phyloP scores from a whole-genome alignment of 108 stramenopile species.

The Conticribra guillardii region DNA sequence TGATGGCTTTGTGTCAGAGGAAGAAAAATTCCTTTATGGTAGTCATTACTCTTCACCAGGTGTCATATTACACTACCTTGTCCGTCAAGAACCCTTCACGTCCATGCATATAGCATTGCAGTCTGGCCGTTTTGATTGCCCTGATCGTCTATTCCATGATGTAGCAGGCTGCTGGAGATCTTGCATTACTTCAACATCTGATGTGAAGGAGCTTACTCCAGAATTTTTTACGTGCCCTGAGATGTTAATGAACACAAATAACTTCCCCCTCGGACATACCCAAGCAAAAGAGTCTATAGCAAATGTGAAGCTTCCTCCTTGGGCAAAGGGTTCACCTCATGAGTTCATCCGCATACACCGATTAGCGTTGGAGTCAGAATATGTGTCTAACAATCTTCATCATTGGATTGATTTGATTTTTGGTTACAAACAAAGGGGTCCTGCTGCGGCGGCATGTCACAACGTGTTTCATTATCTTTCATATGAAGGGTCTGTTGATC shows the following conservation, averaged over 20 bases:
- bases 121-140: constrained; percentile 93
- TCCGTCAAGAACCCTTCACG: constrained; percentile 92
- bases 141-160: constrained; percentile 93
- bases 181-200: constrained; percentile 79
- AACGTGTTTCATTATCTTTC: constrained; percentile 97
- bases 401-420: constrained; percentile 98
- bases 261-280: constrained; percentile 87
- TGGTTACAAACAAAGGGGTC: constrained; percentile 93
- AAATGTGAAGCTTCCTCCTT: constrained; percentile 95
- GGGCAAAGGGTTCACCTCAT: constrained; percentile 91
- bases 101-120: constrained; percentile 91
- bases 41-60: constrained; percentile 96
- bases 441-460: constrained; percentile 78
- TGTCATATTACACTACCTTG: constrained; percentile 84
- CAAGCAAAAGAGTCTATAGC: constrained; percentile 75
- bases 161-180: constrained; percentile 73
- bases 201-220: constrained; percentile 94
- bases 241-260: constrained; percentile 86
- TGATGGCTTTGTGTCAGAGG: constrained; percentile 75
- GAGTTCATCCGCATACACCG: constrained; percentile 94
- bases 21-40: constrained; percentile 90
- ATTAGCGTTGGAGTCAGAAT: constrained; percentile 93
- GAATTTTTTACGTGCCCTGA: constrained; percentile 93
- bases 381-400: constrained; percentile 88
- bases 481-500: constrained; percentile 97